Evolutionary conservation across 139 green algal genomes (phyloP).

Genomic region (Mychonastes homosphaera): DNA sequence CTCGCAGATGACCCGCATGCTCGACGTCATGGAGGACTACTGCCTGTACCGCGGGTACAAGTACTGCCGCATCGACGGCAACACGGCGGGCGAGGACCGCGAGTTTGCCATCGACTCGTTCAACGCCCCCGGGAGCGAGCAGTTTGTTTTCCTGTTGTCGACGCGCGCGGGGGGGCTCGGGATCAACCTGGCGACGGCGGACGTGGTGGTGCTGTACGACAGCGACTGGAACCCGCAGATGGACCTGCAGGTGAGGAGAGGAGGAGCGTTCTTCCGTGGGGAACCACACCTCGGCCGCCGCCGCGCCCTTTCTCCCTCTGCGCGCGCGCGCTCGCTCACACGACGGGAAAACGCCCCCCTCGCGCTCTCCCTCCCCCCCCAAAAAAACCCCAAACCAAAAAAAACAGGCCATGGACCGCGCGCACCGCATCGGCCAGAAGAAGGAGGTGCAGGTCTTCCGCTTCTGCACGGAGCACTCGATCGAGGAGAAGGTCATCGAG

Average conservation of each 20-base stretch:
- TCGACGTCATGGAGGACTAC: constrained; percentile 97
- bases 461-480: constrained; percentile 92
- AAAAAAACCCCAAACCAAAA: too few relatives aligned
- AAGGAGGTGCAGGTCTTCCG: constrained; percentile 98
- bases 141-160: constrained; percentile 3
- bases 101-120: constrained; percentile 86
- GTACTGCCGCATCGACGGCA: constrained; percentile 97
- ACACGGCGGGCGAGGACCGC: constrained; percentile 88
- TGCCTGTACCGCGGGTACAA: constrained; percentile 62
- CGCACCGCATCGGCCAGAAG: constrained; percentile 98
- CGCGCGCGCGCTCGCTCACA: too few relatives aligned
- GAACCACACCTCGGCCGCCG: neutral
- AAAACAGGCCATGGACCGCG: constrained; percentile 98
- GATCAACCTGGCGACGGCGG: constrained; percentile 95
- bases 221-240: constrained; percentile 84
- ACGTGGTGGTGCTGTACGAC: constrained; percentile 96
- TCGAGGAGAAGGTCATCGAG: constrained; percentile 99
- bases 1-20: constrained; percentile 92
- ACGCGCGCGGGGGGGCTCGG: neutral
- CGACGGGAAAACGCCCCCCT: too few relatives aligned
- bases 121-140: constrained; percentile 47
- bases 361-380: neutral
- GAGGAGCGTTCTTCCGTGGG: neutral
- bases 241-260: constrained; percentile 62
- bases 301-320: too few relatives aligned